Evolutionary conservation across 441 rosid genomes (phyloP), one percentile per base, ranked within the genome.

Genomic region (Aleurites moluccanus): DNA sequence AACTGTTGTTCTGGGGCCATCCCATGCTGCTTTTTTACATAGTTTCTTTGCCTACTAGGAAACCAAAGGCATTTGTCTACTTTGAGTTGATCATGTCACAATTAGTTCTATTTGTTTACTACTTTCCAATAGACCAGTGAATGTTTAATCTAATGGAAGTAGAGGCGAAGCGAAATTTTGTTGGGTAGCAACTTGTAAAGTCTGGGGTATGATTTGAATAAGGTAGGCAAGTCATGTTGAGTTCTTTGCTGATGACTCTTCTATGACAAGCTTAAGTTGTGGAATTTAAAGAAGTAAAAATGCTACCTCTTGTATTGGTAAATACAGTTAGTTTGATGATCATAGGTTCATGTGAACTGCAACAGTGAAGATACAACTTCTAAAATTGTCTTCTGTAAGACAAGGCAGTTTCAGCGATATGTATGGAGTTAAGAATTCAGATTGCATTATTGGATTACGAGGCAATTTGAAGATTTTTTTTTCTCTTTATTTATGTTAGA

Each of bases 1-100:
- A 20, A 52, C 56, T 21, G 10, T 10, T 50, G 44, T 69, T 52
- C 7, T 30, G 44, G 21, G 35, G 11, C 71, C n/a, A 3, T 13
- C 69, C n/a, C 33, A 42, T 65, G 53, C 53, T 65, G 52, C 69
- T 44, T 18, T 13, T 47, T 65, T 64, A 42, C 16, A 42, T 45
- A 6, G 3, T 65, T 65, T 10, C 53, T 42, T 65, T 44, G n/a
- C 33, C 52, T 44, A 7, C 69, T 2, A 67, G 57, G 40, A 28
- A 66, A 30, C 44, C 47, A 69, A 56, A 33, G 64, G 11, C 50
- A 57, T 56, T 21, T 56, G 21, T 57, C 64, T 23, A 40, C 21
- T 40, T 40, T 40, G 21, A 57, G 38, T 56, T 40, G 52, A n/a
- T n/a, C n/a, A n/a, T n/a, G n/a, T n/a, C 16, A n/a, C 18, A 27